phyloP scores from a whole-genome alignment of 1,284 basidiomycete species.

The Mycosarcoma maydis region DNA sequence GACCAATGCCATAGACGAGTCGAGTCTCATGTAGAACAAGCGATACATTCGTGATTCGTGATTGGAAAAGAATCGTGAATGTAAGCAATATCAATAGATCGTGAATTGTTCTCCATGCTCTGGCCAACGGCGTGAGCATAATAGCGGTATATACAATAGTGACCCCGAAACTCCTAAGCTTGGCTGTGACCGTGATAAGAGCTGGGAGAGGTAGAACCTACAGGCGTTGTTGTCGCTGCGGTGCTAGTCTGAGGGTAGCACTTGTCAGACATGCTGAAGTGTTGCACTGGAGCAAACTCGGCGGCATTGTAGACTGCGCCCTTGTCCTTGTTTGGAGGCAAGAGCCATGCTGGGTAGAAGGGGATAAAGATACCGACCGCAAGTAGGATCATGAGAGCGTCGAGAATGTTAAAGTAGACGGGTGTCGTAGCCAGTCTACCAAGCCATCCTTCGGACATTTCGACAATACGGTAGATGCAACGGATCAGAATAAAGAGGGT shows the following conservation, averaged over 20 bases:
- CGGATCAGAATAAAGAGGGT: conserved; percentile 39
- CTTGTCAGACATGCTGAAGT: too few relatives aligned
- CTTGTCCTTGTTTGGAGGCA: conserved; percentile 21
- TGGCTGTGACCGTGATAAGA: conserved; percentile 15
- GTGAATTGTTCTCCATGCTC: too few relatives aligned
- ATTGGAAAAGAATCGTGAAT: too few relatives aligned
- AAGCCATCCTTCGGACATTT: conserved; percentile 45
- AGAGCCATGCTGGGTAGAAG: conserved; percentile 31
- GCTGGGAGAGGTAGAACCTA: conserved; percentile 3
- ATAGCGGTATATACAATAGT: too few relatives aligned
- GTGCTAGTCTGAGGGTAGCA: too few relatives aligned
- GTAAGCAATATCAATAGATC: not conserved
- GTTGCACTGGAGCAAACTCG: conserved; percentile 3
- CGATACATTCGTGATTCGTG: too few relatives aligned
- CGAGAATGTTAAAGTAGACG: conserved; percentile 39
- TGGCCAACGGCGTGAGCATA: too few relatives aligned
- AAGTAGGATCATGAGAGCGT: conserved; percentile 40
- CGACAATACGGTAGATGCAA: conserved; percentile 50
- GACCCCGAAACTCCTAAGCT: not conserved
- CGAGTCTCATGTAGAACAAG: too few relatives aligned
- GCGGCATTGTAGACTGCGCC: conserved; percentile 21
- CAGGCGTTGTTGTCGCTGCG: not conserved
- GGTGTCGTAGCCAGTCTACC: conserved; percentile 36
- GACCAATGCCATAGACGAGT: too few relatives aligned
- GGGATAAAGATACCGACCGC: conserved; percentile 43